Evolutionary conservation across 2,329 filamentous ascomycete species (phyloP).

Genomic region (Hirsutella minnesotensis): DNA sequence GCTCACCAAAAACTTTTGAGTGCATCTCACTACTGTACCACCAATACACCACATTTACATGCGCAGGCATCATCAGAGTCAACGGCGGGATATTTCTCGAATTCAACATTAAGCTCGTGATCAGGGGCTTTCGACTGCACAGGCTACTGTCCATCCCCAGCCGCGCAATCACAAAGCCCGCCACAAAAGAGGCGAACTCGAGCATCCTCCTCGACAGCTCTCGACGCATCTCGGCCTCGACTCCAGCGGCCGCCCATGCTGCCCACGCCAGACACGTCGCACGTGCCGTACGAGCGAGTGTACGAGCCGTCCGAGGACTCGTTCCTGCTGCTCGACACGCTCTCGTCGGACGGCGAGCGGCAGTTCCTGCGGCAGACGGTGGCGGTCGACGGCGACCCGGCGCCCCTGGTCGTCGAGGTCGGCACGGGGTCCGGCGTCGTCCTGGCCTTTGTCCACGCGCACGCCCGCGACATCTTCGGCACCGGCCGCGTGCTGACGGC

Average conservation of each 20-base stretch:
- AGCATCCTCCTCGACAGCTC: too few relatives aligned
- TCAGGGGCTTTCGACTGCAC: too few relatives aligned
- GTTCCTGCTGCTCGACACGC: constrained; percentile 82
- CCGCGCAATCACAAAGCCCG: too few relatives aligned
- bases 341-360: constrained; percentile 60
- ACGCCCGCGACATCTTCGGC: constrained; percentile 62
- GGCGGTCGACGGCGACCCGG: constrained; percentile 5
- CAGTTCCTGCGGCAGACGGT: constrained; percentile 59
- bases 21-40: too few relatives aligned
- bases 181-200: too few relatives aligned
- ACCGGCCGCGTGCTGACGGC: constrained; percentile 57
- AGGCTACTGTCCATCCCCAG: too few relatives aligned
- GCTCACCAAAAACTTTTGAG: too few relatives aligned
- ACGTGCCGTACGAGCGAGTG: constrained; percentile 77
- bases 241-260: constrained; percentile 48
- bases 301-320: constrained; percentile 97
- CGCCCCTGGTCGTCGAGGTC: constrained; percentile 67
- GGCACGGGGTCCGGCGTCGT: constrained; percentile 90
- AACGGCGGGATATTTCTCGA: too few relatives aligned
- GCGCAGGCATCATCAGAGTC: too few relatives aligned
- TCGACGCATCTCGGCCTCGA: too few relatives aligned
- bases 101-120: too few relatives aligned
- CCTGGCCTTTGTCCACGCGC: constrained; percentile 74
- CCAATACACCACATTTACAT: too few relatives aligned
- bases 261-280: constrained; percentile 84